Evolutionary conservation across 73 alveolate species (phyloP), one percentile per base, ranked within the genome.

Genomic region (Paramecium octaurelia): DNA sequence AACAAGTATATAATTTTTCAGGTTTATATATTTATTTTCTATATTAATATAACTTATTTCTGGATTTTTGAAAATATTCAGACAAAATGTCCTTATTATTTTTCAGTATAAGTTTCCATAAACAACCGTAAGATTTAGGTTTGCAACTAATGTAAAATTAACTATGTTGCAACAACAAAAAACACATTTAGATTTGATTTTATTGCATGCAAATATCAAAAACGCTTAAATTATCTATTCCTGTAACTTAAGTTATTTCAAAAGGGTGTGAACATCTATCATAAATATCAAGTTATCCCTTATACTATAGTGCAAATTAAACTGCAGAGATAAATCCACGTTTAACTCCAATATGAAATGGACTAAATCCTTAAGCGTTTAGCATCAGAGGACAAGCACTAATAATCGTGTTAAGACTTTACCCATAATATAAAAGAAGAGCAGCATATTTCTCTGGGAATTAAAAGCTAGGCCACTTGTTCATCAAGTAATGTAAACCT

Each of bases 121-220:
- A 24, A 64, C 84, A 64, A 64, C 50, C 24, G 27, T 31, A 64
- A 12, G 84, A 64, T 64, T 27, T 64, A 31, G 84, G 84, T 64
- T 6, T 31, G 14, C 84, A 64, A 64, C 29, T 64, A 11, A 64
- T 64, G 50, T 64, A 64, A 64, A 31, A 34, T 14, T 64, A 10
- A 27, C 46, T 64, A 64, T 31, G 27, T 64, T 64, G 2, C 27
- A 64, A 64, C 31, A 64, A 27, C 20, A 64, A n/a, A 31, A 34
- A 27, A 64, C 84, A 27, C 84, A 64, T 64, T 64, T 64, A 27
- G 27, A 64, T 64, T 64, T 27, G 29, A 64, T 64, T 64, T 31
- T 64, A 34, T 64, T 64, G 46, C 84, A 64, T 64, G 46, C 84
- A 64, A 64, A 64, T 64, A 64, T 64, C 84, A 20, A 64, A 64